Conservation (phyloP, 192 early-diverging fungal genomes). For the Coemansia sp. region DNA sequence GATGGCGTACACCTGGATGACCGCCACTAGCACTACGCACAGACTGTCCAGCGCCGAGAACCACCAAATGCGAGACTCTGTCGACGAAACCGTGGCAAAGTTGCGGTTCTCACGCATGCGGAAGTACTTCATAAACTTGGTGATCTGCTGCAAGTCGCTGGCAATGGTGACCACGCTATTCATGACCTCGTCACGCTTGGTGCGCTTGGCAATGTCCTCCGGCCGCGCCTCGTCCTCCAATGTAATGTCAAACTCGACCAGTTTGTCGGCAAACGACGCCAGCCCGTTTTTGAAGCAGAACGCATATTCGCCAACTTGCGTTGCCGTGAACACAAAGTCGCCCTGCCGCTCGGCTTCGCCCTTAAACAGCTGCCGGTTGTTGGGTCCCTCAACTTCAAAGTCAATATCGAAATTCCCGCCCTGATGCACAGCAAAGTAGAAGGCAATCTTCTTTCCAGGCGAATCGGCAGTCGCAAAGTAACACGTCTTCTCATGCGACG, state of each 20-base stretch:
- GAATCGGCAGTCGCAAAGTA: slow-evolving; percentile 81
- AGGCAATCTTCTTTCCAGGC: slow-evolving; percentile 87
- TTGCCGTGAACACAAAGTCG: slow-evolving; percentile 91
- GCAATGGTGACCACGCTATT: slow-evolving; percentile 64
- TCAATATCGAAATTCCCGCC: slow-evolving; percentile 98
- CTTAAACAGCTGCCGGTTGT: slow-evolving; percentile 63
- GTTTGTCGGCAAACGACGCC: slow-evolving; percentile 92
- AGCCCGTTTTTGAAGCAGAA: slow-evolving; percentile 97
- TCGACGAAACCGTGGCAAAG: slow-evolving; percentile 84
- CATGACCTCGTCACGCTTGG: slow-evolving; percentile 60
- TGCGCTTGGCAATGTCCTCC: slow-evolving; percentile 58
- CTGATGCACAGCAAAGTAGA: slow-evolving; percentile 98
- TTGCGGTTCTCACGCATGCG: slow-evolving; percentile 89
- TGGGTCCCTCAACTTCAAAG: slow-evolving; percentile 80
- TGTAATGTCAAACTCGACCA: slow-evolving; percentile 93
- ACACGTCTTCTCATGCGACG: slow-evolving; percentile 87
- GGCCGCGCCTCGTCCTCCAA: slow-evolving; percentile 83
- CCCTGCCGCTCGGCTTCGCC: slow-evolving; percentile 91
- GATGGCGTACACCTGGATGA: slow-evolving; percentile 92
- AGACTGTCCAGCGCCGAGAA: slow-evolving; percentile 79
- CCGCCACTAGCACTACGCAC: slow-evolving; percentile 79
- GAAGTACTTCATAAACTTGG: slow-evolving; percentile 85
- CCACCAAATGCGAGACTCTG: slow-evolving; percentile 88
- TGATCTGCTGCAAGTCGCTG: slow-evolving; percentile 65
- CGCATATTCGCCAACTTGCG: slow-evolving; percentile 83